Base-by-base conservation (phyloP, 768 basidiomycete genomes). In the Boletus insuetus region DNA sequence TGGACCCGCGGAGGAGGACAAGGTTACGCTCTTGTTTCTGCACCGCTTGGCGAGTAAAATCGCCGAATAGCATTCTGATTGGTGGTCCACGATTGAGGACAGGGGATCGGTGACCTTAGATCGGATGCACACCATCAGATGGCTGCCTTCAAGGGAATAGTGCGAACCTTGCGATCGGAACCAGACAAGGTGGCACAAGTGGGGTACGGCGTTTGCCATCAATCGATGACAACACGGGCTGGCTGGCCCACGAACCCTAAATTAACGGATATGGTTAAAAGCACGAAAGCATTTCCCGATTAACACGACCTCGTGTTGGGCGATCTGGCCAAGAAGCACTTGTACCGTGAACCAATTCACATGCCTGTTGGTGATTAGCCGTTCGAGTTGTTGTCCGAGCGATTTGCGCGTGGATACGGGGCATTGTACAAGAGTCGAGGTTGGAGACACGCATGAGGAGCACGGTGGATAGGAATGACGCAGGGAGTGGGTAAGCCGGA, bases 211-310 rank as follows among this genome's bases (percentile, higher is more conserved):
- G 50, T 59, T 58, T 58, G 44, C 54, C 66, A 68, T 60, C 56
- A 56, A 8, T 46, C 44, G 46, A 58, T 56, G 58, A 61, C 55
- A 54, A 31, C 59, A 53, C 51, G 22, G 37, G 17, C 42, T 42
- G 59, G 9, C 53, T 43, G 26, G 56, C 46, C 26, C 38, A 50
- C 56, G 55, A 68, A 70, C 68, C 66, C 66, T 68, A 69, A 70
- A 61, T 56, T 54, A 63, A 61, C 65, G 68, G 70, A 70, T 64
- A 49, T 68, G 56, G 59, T 53, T 34, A 66, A 68, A 55, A 52
- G 53, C 49, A 58, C 65, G 44, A 52, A 41, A 43, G 40, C 20
- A 63, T 54, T 68, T 59, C 70, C 68, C 51, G 55, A 68, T 70
- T 66, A 53, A 61, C 53, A 24, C 41, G 39, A 46, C 58, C 59